A percentile compares a stretch with the other conserved stretches of the same genome.
phyloP scores from a whole-genome alignment of 129 eudicot species.

The Ambrosia trifida region DNA sequence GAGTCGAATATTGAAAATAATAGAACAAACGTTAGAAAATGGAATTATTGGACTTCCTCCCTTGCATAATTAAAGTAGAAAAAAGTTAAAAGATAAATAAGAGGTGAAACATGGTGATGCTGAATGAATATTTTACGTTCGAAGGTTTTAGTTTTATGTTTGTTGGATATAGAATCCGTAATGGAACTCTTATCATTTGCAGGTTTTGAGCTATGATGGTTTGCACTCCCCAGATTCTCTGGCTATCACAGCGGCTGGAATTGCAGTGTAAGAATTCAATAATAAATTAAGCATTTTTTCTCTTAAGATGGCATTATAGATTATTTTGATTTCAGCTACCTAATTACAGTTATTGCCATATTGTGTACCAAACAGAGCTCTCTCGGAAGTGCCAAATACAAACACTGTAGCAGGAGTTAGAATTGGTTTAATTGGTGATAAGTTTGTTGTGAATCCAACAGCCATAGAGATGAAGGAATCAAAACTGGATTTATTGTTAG shows the following conservation, averaged over 20 bases:
- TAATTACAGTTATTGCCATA: conserved; percentile 13
- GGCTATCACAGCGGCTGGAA: conserved; percentile 21
- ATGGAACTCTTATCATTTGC: no score
- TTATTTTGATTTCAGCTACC: conserved; percentile 21
- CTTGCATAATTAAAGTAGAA: no score
- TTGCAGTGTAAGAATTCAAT: conserved; percentile 42
- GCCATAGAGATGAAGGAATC: conserved; percentile 85
- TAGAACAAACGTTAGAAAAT: no score
- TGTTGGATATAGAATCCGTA: no score
- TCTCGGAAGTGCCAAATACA: conserved; percentile 86
- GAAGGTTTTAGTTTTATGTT: no score
- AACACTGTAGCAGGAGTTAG: conserved; percentile 86
- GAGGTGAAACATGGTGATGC: no score
- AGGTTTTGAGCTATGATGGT: conserved; percentile 94
- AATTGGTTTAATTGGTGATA: conserved; percentile 78
- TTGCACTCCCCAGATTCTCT: neutral
- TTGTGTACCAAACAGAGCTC: conserved; percentile 57
- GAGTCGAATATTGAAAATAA: no score
- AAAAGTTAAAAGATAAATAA: no score
- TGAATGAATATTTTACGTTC: no score
- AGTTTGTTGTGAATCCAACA: conserved; percentile 89
- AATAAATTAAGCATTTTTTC: conserved; percentile 11
- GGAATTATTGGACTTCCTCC: no score
- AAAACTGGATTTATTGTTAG: conserved; percentile 75
- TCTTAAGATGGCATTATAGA: conserved; percentile 1